These are phyloP conservation scores for Epicoccum sorghinum DNA, from an alignment of 2,329 filamentous ascomycete genomes.

Conservation along the genomic window DNA sequence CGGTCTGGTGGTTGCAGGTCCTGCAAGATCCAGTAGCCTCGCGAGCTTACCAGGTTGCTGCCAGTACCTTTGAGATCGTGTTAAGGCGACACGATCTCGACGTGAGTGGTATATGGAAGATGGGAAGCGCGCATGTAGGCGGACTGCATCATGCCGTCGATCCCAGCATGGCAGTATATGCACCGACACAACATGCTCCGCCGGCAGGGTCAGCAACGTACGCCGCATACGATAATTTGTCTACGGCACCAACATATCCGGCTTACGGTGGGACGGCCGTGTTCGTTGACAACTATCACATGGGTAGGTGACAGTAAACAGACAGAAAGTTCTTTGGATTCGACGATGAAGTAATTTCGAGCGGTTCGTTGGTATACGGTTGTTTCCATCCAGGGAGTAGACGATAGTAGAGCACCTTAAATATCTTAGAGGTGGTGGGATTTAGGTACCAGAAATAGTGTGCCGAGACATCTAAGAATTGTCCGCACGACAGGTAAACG, in stretches of 20 bases:
- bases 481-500: too few species aligned
- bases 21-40: constrained; percentile 41
- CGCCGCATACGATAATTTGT: constrained; percentile 6
- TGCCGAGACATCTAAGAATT: too few species aligned
- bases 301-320: not conserved
- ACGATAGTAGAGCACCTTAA: too few species aligned
- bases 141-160: not conserved
- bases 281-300: constrained; percentile 9
- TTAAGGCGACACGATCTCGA: constrained; percentile 22
- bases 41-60: constrained; percentile 30
- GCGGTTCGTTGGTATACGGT: too few species aligned
- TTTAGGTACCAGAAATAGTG: too few species aligned
- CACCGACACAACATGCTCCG: constrained; percentile 1
- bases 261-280: not conserved
- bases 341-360: too few species aligned
- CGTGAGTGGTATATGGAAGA: constrained; percentile 18
- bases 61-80: constrained; percentile 26
- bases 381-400: too few species aligned
- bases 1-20: constrained; percentile 41
- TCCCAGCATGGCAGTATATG: not conserved
- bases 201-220: not conserved
- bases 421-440: too few species aligned
- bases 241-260: not conserved
- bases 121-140: not conserved
- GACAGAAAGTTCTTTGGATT: not conserved